Conservation (phyloP, 805 yeast species). For the Kluyveromyces nonfermentans region DNA sequence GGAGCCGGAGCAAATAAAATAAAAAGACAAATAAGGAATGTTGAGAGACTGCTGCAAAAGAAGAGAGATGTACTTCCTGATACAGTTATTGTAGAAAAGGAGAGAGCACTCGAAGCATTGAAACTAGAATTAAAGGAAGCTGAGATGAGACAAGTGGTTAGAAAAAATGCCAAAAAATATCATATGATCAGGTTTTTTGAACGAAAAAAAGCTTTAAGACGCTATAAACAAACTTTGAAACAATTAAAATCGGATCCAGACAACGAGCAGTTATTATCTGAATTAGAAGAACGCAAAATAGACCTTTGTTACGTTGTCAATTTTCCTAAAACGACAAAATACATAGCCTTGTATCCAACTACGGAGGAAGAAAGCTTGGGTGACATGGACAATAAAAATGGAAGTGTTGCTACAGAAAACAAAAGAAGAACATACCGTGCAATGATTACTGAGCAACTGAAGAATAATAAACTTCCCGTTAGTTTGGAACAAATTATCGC, state of each 20-base stretch:
- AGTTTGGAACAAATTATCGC: slow-evolving; percentile 39
- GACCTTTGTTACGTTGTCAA: slow-evolving; percentile 68
- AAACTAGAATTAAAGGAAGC: slow-evolving; percentile 47
- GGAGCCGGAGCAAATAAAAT: slow-evolving; percentile 44
- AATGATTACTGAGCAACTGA: slow-evolving; percentile 42
- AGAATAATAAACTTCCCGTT: slow-evolving; percentile 46
- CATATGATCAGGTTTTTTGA: slow-evolving; percentile 93
- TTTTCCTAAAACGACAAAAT: slow-evolving; percentile 73
- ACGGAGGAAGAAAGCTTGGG: slow-evolving; percentile 18
- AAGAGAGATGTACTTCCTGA: slow-evolving; percentile 53
- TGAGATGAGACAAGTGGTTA: slow-evolving; percentile 36
- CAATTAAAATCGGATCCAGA: slow-evolving; percentile 20
- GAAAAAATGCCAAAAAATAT: slow-evolving; percentile 57
- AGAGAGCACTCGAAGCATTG: slow-evolving; percentile 63
- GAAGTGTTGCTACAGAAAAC: slow-evolving; percentile 34
- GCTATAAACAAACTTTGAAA: slow-evolving; percentile 42
- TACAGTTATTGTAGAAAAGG: slow-evolving; percentile 56
- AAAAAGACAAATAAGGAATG: slow-evolving; percentile 80
- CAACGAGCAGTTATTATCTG: slow-evolving; percentile 19
- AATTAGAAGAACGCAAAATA: slow-evolving; percentile 45
- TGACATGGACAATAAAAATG: slow-evolving; percentile 32
- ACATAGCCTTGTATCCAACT: slow-evolving; percentile 65
- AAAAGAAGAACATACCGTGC: slow-evolving; percentile 42
- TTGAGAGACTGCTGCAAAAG: slow-evolving; percentile 54
- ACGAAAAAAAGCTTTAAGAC: slow-evolving; percentile 71